Evolutionary conservation across 1,139 yeast genomes (phyloP).

Genomic region (Nakaseomyces uthaithaninus): DNA sequence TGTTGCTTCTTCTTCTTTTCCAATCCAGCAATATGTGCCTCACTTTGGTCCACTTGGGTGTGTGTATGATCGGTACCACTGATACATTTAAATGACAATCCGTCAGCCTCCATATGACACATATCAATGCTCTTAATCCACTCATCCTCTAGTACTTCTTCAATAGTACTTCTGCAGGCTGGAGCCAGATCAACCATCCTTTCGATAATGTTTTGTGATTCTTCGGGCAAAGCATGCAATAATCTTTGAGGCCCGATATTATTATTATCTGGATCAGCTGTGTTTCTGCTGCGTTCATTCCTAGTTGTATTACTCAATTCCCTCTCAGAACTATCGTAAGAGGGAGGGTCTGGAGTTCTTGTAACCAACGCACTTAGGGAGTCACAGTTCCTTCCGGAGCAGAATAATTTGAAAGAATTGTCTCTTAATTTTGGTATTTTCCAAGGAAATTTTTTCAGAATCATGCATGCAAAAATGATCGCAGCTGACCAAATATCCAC

Average conservation of each 20-base stretch:
- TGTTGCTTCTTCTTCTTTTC: conserved; percentile 64
- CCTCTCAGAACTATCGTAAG: conserved; percentile 21
- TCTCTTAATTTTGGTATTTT: conserved; percentile 86
- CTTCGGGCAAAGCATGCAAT: conserved; percentile 60
- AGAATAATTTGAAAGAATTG: conserved; percentile 59
- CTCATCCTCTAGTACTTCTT: conserved; percentile 69
- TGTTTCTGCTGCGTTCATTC: conserved; percentile 17
- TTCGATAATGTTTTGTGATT: conserved; percentile 55
- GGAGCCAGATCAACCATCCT: conserved; percentile 78
- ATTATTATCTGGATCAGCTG: conserved; percentile 37
- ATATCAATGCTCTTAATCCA: conserved; percentile 63
- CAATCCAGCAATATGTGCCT: conserved; percentile 89
- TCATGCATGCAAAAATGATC: conserved; percentile 90
- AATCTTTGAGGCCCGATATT: conserved; percentile 65
- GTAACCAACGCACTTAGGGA: conserved; percentile 36
- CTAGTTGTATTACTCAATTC: conserved; percentile 10
- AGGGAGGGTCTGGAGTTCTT: conserved; percentile 34
- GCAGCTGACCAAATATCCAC: conserved; percentile 96
- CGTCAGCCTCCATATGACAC: conserved; percentile 54
- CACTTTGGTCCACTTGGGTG: conserved; percentile 83
- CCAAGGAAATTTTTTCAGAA: conserved; percentile 92
- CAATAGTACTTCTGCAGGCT: conserved; percentile 77
- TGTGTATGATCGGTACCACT: conserved; percentile 60
- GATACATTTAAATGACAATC: conserved; percentile 30
- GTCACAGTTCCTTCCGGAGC: conserved; percentile 39